Percentiles rank a stretch among this genome's conserved stretches.
Evolutionary conservation across 2,329 filamentous ascomycete species (phyloP).

Genomic region (Lachnellula occidentalis): DNA sequence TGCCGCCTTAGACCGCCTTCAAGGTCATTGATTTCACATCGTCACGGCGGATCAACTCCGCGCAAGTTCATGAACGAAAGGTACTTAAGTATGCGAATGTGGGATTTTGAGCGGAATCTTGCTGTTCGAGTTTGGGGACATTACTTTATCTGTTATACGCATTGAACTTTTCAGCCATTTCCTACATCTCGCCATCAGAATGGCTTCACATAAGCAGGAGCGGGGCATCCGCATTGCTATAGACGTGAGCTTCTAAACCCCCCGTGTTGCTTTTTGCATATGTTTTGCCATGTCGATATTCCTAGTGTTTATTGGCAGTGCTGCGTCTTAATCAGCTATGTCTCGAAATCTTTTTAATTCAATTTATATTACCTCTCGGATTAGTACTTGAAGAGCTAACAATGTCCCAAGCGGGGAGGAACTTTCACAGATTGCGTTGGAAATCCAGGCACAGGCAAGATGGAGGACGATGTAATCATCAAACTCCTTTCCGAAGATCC

Average conservation of each 20-base stretch:
- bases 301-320: background rate
- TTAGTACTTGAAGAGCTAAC: background rate
- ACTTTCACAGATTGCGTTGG: slow-evolving; percentile 72
- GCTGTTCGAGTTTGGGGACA: too few species aligned
- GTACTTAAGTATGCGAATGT: too few species aligned
- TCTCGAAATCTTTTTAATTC: background rate
- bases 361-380: background rate
- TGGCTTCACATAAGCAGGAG: background rate
- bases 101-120: too few species aligned
- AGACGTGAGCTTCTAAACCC: background rate
- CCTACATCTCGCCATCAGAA: background rate
- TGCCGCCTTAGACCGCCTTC: too few species aligned
- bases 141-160: too few species aligned
- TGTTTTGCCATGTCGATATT: slow-evolving; percentile 27
- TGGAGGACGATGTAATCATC: slow-evolving; percentile 58
- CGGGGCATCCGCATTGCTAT: background rate
- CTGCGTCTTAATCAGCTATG: background rate
- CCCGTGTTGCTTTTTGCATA: slow-evolving; percentile 23
- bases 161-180: background rate
- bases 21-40: too few species aligned
- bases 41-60: too few species aligned
- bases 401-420: slow-evolving; percentile 48
- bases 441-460: slow-evolving; percentile 43
- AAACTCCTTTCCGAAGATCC: slow-evolving; percentile 72
- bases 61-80: too few species aligned